Percentiles rank a stretch among this genome's conserved stretches.
These are phyloP conservation scores for Cadophora sp. DNA, from an alignment of 2,329 filamentous ascomycete species.

Conservation along the genomic window DNA sequence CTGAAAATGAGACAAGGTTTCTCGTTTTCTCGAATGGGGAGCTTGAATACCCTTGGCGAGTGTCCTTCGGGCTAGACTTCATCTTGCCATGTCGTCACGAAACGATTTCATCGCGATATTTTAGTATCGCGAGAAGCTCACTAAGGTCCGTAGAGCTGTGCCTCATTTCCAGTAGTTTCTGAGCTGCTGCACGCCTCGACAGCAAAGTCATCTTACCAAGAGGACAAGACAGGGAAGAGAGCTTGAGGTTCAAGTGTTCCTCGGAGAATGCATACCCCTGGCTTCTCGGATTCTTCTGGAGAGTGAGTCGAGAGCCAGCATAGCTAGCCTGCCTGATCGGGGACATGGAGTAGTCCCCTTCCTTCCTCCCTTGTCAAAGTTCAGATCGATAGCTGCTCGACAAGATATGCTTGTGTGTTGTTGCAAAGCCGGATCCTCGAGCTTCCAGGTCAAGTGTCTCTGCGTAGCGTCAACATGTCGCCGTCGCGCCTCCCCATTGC, in stretches of 20 bases:
- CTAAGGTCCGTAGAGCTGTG: neutral
- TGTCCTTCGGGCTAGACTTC: constrained; percentile 7
- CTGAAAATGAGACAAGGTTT: neutral
- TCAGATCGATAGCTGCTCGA: constrained; percentile 1
- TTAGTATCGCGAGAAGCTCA: constrained; percentile 10
- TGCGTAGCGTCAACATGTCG: constrained; percentile 23
- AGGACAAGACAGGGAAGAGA: neutral
- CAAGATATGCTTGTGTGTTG: constrained; percentile 4
- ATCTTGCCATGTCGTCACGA: constrained; percentile 20
- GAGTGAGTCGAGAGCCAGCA: neutral
- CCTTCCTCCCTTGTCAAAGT: constrained; percentile 2
- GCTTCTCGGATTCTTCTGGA: neutral
- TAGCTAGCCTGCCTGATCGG: neutral
- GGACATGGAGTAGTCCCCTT: constrained; percentile 15
- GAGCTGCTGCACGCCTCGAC: neutral
- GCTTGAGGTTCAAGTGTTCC: neutral
- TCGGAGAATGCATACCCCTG: neutral
- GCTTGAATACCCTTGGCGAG: neutral
- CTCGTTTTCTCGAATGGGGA: neutral
- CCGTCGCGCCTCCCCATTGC: constrained; percentile 9
- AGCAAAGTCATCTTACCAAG: neutral
- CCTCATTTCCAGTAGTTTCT: constrained; percentile 8
- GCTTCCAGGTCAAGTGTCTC: constrained; percentile 33
- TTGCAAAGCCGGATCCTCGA: constrained; percentile 25
- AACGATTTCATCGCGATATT: neutral